Evolutionary conservation across 495 filamentous ascomycete species (phyloP).

Genomic region (Trypethelium eluteriae): DNA sequence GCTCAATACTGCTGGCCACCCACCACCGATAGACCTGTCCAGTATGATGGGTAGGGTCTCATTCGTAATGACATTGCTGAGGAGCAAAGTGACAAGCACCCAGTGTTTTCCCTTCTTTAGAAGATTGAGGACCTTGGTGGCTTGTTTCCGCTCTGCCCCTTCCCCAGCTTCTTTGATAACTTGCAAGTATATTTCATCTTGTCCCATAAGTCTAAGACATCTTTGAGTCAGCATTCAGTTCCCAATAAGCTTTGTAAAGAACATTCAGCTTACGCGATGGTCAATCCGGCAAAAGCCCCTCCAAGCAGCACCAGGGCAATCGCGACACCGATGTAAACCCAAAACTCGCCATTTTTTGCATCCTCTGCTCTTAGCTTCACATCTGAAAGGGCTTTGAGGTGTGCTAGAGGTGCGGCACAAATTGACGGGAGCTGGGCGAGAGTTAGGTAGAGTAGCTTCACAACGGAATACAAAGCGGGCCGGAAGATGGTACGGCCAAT

Average conservation of each 20-base stretch:
- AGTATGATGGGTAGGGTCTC: conserved; percentile 93
- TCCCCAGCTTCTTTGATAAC: conserved; percentile 85
- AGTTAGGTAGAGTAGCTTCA: background rate
- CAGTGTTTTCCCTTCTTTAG: conserved; percentile 90
- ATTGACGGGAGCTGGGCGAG: background rate
- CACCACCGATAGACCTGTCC: conserved; percentile 86
- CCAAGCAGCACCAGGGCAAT: conserved; percentile 72
- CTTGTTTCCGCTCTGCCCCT: conserved; percentile 70
- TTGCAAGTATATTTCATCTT: conserved; percentile 95
- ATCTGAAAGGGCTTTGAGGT: background rate
- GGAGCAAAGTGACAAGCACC: conserved; percentile 91
- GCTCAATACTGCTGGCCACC: conserved; percentile 87
- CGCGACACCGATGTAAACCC: conserved; percentile 62
- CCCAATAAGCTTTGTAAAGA: background rate
- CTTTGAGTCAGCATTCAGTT: background rate
- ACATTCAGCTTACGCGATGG: conserved; percentile 58
- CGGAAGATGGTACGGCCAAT: background rate
- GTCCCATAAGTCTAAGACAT: conserved; percentile 56
- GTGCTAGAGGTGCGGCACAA: background rate
- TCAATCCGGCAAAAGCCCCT: conserved; percentile 92
- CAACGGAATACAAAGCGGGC: background rate
- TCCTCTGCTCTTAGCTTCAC: conserved; percentile 7
- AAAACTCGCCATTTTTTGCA: conserved; percentile 51
- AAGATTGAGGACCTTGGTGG: conserved; percentile 68
- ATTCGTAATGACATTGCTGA: conserved; percentile 97